A percentile compares a stretch with the other conserved stretches of the same genome.
These are phyloP conservation scores for Populus nigra DNA, from an alignment of 345 rosid genomes.

Conservation along the genomic window DNA sequence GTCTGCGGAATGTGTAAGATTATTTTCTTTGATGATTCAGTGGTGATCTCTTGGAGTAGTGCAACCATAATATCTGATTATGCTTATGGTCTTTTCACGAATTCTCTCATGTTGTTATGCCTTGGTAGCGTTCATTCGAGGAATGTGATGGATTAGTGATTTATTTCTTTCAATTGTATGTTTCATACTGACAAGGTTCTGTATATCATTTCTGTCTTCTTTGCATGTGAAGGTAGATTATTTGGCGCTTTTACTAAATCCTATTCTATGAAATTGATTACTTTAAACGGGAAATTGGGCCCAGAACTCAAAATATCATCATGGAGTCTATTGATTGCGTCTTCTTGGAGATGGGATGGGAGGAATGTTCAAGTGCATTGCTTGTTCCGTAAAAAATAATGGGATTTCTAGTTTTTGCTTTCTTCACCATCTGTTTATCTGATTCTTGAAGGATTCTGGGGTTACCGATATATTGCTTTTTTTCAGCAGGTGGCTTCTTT, in stretches of 20 bases:
- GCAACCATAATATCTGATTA: neutral
- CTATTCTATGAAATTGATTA: neutral
- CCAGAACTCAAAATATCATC: too few species aligned
- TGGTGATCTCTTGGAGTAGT: neutral
- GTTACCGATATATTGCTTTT: constrained; percentile 47
- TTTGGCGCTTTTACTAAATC: neutral
- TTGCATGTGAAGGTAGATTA: neutral
- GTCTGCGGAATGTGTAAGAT: neutral
- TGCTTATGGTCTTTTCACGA: neutral
- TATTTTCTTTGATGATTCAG: neutral
- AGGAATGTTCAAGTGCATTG: too few species aligned
- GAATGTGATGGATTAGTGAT: neutral
- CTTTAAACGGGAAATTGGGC: too few species aligned
- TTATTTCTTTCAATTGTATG: neutral
- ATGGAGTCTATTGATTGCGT: too few species aligned
- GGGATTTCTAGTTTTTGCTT: neutral
- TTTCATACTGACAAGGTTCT: neutral
- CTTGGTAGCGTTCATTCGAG: neutral
- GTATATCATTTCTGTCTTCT: neutral
- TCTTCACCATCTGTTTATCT: constrained; percentile 11
- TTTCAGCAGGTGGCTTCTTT: constrained; percentile 62
- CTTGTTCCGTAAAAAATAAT: neutral
- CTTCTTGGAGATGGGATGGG: too few species aligned
- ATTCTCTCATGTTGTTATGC: neutral
- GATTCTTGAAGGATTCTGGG: constrained; percentile 47